phyloP scores from a whole-genome alignment of 1,284 basidiomycete species.

The Hemileia vastatrix region DNA sequence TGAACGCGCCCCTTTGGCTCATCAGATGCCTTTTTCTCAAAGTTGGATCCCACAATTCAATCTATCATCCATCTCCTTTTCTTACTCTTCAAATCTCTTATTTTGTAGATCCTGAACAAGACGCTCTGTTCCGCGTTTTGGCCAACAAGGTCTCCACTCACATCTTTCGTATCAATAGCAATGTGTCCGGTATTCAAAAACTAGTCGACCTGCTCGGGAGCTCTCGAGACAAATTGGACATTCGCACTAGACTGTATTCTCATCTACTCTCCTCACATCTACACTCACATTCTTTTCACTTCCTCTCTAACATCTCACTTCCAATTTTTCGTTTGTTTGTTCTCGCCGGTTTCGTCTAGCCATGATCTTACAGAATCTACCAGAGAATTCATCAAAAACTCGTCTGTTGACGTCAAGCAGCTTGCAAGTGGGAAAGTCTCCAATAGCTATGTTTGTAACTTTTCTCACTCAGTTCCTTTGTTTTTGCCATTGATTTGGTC shows the following conservation, averaged over 20 bases:
- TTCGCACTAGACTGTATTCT: constrained; percentile 69
- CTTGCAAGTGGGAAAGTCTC: constrained; percentile 17
- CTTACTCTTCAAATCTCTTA: not conserved
- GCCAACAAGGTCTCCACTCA: constrained; percentile 83
- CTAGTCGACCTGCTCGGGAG: constrained; percentile 84
- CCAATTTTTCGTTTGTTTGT: not conserved
- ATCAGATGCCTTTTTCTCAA: constrained; percentile 6
- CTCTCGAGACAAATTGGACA: constrained; percentile 59
- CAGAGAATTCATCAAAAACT: constrained; percentile 83
- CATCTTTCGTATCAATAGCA: constrained; percentile 97
- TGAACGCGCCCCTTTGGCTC: constrained; percentile 15
- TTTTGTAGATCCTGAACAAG: constrained; percentile 1
- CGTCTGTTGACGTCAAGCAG: constrained; percentile 76
- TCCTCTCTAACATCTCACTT: not conserved
- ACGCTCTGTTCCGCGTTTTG: constrained; percentile 55
- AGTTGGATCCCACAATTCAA: not conserved
- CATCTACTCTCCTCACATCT: no score
- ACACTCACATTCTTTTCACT: no score
- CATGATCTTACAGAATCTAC: constrained; percentile 84
- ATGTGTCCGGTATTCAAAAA: constrained; percentile 87
- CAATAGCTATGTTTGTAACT: constrained; percentile 5
- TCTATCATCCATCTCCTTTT: not conserved
- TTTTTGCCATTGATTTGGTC: not conserved
- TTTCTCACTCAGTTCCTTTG: not conserved
- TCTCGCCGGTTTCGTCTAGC: constrained; percentile 32